Evolutionary conservation across 2,329 filamentous ascomycete species (phyloP).

Genomic region (Cryphonectria radicalis): DNA sequence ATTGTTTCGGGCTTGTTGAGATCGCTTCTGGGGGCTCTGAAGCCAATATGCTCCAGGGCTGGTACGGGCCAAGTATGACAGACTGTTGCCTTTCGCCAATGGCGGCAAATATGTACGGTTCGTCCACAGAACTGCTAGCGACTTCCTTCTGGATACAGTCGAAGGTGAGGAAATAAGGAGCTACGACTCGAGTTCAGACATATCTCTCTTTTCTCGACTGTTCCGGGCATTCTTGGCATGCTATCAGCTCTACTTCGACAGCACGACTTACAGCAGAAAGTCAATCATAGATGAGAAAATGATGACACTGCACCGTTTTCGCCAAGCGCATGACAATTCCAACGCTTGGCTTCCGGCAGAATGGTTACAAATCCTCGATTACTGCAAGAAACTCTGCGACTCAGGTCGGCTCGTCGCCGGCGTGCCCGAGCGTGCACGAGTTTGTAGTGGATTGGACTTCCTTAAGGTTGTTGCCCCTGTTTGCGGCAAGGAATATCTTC

Average conservation of each 20-base stretch:
- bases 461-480: neutral
- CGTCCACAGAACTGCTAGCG: neutral
- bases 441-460: neutral
- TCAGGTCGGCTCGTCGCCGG: neutral
- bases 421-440: too few relatives aligned
- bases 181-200: neutral
- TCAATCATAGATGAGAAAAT: too few relatives aligned
- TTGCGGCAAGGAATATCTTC: neutral
- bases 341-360: neutral
- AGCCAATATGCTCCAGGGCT: too few relatives aligned
- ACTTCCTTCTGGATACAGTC: neutral
- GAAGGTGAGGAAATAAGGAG: neutral
- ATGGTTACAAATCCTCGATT: neutral
- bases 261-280: too few relatives aligned
- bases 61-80: neutral
- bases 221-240: neutral
- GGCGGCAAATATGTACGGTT: neutral
- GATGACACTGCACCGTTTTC: fast-evolving
- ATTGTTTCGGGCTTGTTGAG: neutral
- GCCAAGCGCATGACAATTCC: neutral
- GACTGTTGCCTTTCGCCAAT: neutral
- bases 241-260: neutral
- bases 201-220: neutral
- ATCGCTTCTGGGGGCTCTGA: neutral
- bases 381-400: neutral